These are phyloP conservation scores for Acanthochlamys bracteata DNA, from an alignment of 106 monocot species.

Conservation along the genomic window DNA sequence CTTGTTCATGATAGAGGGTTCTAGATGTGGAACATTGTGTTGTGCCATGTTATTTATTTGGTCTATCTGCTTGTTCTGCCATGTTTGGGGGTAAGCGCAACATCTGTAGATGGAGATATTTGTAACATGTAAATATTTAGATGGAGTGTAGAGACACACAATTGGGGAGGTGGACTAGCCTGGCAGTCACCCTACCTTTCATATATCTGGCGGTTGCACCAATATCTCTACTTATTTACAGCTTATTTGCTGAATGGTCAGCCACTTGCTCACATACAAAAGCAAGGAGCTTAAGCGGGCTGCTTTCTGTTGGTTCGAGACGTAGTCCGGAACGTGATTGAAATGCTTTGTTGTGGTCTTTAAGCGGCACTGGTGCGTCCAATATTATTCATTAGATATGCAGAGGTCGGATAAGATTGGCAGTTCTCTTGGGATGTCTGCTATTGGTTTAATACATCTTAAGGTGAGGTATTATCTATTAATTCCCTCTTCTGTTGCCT, in stretches of 20 bases:
- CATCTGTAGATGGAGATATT: slow-evolving; percentile 53
- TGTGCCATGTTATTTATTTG: slow-evolving; percentile 44
- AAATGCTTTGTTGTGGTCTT: background rate
- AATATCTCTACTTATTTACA: slow-evolving; percentile 47
- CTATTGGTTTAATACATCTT: slow-evolving; percentile 35
- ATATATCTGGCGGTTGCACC: slow-evolving; percentile 69
- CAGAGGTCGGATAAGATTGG: slow-evolving; percentile 16
- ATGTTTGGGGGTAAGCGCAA: slow-evolving; percentile 76
- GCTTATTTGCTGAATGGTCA: slow-evolving; percentile 48
- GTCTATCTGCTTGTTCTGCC: slow-evolving; percentile 51
- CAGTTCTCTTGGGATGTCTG: slow-evolving; percentile 35
- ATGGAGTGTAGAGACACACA: slow-evolving; percentile 31
- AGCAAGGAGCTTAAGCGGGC: background rate
- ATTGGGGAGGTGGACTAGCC: slow-evolving; percentile 18
- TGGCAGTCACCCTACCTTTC: slow-evolving; percentile 63
- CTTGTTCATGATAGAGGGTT: slow-evolving; percentile 71
- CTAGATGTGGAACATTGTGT: slow-evolving; percentile 53
- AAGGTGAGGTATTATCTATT: slow-evolving; percentile 30
- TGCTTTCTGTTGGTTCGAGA: background rate
- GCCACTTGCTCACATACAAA: slow-evolving; percentile 22
- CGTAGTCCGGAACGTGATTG: background rate
- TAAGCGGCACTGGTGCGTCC: background rate
- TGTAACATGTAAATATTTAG: slow-evolving; percentile 50
- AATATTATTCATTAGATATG: background rate
- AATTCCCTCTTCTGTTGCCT: background rate